Percentiles rank a stretch among this genome's conserved stretches.
Conservation (phyloP, 108 stramenopile genomes). For the Skeletonema menzelii region DNA sequence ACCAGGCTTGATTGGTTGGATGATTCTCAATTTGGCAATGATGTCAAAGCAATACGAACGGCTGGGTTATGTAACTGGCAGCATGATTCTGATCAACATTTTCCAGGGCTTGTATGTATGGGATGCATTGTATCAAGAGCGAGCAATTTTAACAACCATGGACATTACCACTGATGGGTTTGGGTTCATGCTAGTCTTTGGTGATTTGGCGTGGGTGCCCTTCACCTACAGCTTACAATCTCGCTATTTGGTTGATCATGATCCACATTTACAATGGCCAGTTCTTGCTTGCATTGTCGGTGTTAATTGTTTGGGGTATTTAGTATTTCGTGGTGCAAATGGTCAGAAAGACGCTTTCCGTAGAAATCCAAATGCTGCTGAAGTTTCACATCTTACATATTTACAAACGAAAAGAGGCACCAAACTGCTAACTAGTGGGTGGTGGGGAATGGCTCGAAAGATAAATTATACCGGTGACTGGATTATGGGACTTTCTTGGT, state of each 20-base stretch:
- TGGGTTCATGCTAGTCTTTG: slow-evolving; percentile 98
- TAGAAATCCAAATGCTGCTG: slow-evolving; percentile 74
- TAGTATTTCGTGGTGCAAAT: slow-evolving; percentile 93
- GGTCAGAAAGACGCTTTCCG: slow-evolving; percentile 96
- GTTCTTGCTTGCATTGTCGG: slow-evolving; percentile 58
- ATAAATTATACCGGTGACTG: slow-evolving; percentile 99
- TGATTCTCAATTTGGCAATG: slow-evolving; percentile 85
- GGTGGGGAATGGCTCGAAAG: slow-evolving; percentile 98
- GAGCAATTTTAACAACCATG: slow-evolving; percentile 97
- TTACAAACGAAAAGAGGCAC: slow-evolving; percentile 89
- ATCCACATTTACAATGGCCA: slow-evolving; percentile 65
- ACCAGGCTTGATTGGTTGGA: slow-evolving; percentile 95
- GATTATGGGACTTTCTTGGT: slow-evolving; percentile 98
- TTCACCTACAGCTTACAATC: slow-evolving; percentile 95
- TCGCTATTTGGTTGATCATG: slow-evolving; percentile 90
- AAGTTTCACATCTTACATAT: slow-evolving; percentile 62
- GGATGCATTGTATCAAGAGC: slow-evolving; percentile 95
- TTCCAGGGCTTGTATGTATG: slow-evolving; percentile 97
- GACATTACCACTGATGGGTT: slow-evolving; percentile 99
- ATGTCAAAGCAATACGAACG: slow-evolving; percentile 76
- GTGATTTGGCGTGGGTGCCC: slow-evolving; percentile 99
- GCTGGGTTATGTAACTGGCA: slow-evolving; percentile 77
- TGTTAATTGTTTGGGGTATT: slow-evolving; percentile 78
- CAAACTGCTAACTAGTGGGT: slow-evolving; percentile 89
- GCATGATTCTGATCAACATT: slow-evolving; percentile 89